phyloP scores from a whole-genome alignment of 371 early-diverging fungal genomes.

The Lichtheimia ramosa region DNA sequence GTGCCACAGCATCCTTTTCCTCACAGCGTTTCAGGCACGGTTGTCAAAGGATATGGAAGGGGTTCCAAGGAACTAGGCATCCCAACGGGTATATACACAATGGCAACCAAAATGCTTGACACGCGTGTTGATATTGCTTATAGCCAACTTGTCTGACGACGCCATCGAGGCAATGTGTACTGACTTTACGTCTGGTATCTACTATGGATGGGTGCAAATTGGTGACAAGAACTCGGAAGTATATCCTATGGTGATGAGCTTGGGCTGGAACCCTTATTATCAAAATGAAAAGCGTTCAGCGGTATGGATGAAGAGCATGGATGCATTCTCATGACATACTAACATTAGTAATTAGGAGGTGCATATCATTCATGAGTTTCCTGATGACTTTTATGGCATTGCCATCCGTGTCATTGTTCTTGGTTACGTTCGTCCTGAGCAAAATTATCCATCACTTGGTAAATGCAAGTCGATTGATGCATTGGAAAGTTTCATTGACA shows the following conservation, averaged over 20 bases:
- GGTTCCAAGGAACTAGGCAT: constrained; percentile 96
- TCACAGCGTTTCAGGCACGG: constrained; percentile 71
- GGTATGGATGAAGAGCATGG: constrained; percentile 40
- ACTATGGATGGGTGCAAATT: constrained; percentile 93
- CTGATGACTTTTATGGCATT: constrained; percentile 88
- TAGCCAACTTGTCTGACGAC: constrained; percentile 89
- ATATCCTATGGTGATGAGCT: constrained; percentile 96
- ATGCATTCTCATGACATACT: not conserved
- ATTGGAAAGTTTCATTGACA: not conserved
- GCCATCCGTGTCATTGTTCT: constrained; percentile 80
- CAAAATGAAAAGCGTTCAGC: constrained; percentile 95
- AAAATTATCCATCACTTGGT: constrained; percentile 86
- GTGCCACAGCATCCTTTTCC: constrained; percentile 66
- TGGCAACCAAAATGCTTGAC: not conserved
- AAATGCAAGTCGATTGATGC: constrained; percentile 9
- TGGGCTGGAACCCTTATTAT: constrained; percentile 98
- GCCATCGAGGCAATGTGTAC: constrained; percentile 68
- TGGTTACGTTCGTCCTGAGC: constrained; percentile 90
- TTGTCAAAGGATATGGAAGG: constrained; percentile 91
- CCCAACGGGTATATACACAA: constrained; percentile 80
- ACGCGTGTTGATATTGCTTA: not conserved
- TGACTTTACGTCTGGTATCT: constrained; percentile 83
- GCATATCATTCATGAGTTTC: constrained; percentile 88
- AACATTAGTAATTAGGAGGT: constrained; percentile 70
- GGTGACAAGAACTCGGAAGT: constrained; percentile 49